A percentile compares a stretch with the other conserved stretches of the same genome.
Evolutionary conservation across 805 yeast species (phyloP).

Genomic region (Teunomyces tritomae): DNA sequence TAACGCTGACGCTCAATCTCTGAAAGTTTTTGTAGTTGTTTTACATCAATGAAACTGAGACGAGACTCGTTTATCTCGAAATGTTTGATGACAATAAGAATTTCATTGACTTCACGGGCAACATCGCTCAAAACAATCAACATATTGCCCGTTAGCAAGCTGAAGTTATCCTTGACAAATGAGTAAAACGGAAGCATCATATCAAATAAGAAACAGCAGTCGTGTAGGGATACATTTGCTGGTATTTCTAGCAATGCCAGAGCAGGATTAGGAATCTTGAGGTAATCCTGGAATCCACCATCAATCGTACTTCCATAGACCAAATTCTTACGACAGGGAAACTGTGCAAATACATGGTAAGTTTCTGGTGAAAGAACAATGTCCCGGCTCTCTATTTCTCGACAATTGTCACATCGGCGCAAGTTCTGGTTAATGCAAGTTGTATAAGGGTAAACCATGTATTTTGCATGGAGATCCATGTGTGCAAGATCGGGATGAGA

Average conservation of each 20-base stretch:
- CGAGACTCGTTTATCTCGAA: constrained; percentile 12
- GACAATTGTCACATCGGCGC: constrained; percentile 19
- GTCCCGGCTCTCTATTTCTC: background rate
- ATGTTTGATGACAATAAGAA: constrained; percentile 31
- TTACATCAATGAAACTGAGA: constrained; percentile 10
- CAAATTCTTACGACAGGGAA: constrained; percentile 22
- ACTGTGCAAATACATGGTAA: constrained; percentile 12
- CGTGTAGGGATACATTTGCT: constrained; percentile 31
- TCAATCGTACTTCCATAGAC: constrained; percentile 34
- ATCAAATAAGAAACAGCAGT: constrained; percentile 33
- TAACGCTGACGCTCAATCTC: constrained; percentile 10
- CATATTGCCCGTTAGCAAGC: constrained; percentile 13
- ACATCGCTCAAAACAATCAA: constrained; percentile 30
- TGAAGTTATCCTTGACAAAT: constrained; percentile 19
- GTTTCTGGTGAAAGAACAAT: background rate
- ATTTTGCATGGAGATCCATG: constrained; percentile 14
- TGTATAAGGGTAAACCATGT: constrained; percentile 33
- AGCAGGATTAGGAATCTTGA: constrained; percentile 25
- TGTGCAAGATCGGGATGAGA: constrained; percentile 2
- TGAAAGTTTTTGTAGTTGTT: constrained; percentile 9
- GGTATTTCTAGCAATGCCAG: constrained; percentile 28
- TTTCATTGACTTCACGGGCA: constrained; percentile 34
- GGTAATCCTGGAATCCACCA: constrained; percentile 41
- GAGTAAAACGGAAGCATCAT: constrained; percentile 35
- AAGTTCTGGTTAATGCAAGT: constrained; percentile 28